Base-by-base conservation (phyloP, 805 yeast species). In the Ogataea henricii region DNA sequence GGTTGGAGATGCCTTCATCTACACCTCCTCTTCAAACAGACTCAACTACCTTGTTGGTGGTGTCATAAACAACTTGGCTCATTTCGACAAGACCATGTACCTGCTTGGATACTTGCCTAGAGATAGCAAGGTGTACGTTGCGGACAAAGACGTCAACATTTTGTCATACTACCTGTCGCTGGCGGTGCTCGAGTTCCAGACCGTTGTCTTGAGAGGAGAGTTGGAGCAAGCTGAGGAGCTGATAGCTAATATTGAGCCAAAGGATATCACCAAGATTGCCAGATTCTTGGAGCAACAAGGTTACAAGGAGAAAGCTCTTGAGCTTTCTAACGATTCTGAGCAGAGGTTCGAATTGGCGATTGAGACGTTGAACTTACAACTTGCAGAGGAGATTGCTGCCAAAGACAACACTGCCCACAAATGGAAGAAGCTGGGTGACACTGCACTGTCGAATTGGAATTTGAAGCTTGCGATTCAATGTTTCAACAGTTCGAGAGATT, bases 1-100 rank as follows among this genome's bases (percentile, higher is more conserved):
- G 90, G 90, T 91, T 60, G 99, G 98, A 56, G 98, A 94, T 72
- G 97, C 94, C 39, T 91, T 92, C 66, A 81, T 94, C 45, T 94
- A 86, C 73, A 89, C 97, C 13, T 89, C 97, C 2, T 63, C 82
- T 16, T 77, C 95, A 20, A 89, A 90, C 71, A 82, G 98, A 68
- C 77, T 94, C 63, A 92, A 91, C 70, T 94, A 94, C 67, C 80
- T 90, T 53, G 98, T 94, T 51, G 99, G 99, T 59, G 96, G 96
- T 33, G 88, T 90, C 62, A 83, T 87, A 20, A 89, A 89, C 67
- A 94, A 90, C 64, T 80, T 94, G 68, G 90, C 92, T 29, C 98
- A 94, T 72, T 91, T 87, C 62, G 96, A 94, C 63, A 88, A 84
- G 66, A 82, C 87, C 49, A 84, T 85, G 79, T 94, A 85, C 66